Percentiles rank a stretch among this genome's conserved stretches.
Evolutionary conservation across 2,329 filamentous ascomycete species (phyloP).

Genomic region (Talaromyces amestolkiae): DNA sequence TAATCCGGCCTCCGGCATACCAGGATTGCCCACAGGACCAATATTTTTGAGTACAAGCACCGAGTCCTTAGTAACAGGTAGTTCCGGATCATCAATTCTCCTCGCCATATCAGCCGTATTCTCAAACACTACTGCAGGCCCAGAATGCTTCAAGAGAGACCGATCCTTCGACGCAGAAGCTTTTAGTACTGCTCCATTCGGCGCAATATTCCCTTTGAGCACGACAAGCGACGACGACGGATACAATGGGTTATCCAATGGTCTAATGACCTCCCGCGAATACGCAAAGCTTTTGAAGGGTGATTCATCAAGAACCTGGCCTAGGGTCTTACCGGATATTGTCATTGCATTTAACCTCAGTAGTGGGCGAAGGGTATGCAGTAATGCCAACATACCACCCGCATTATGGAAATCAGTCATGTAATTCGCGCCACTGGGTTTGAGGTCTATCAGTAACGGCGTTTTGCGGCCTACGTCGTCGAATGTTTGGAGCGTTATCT

Average conservation of each 20-base stretch:
- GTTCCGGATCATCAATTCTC: conserved; percentile 47
- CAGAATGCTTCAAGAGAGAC: conserved; percentile 44
- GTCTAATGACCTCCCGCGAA: conserved; percentile 45
- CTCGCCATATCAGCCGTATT: conserved; percentile 47
- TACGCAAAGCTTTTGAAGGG: conserved; percentile 44
- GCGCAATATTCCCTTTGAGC: conserved; percentile 49
- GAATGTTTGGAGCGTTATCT: conserved; percentile 47
- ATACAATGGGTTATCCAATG: conserved; percentile 47
- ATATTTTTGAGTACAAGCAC: conserved; percentile 51
- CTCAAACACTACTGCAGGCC: conserved; percentile 50
- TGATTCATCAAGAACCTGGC: conserved; percentile 44
- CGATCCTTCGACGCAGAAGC: conserved; percentile 52
- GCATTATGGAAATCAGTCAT: conserved; percentile 57
- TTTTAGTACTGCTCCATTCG: conserved; percentile 51
- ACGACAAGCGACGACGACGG: conserved; percentile 47
- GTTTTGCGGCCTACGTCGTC: conserved; percentile 50
- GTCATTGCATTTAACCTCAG: conserved; percentile 48
- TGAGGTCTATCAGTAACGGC: conserved; percentile 52
- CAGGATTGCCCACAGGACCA: conserved; percentile 52
- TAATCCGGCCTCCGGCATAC: conserved; percentile 54
- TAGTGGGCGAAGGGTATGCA: conserved; percentile 48
- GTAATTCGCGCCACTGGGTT: conserved; percentile 54
- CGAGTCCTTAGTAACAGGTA: conserved; percentile 45
- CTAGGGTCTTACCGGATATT: conserved; percentile 49
- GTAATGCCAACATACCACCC: conserved; percentile 50